Conservation (phyloP, 1,284 basidiomycete species). For the Melampsora americana region DNA sequence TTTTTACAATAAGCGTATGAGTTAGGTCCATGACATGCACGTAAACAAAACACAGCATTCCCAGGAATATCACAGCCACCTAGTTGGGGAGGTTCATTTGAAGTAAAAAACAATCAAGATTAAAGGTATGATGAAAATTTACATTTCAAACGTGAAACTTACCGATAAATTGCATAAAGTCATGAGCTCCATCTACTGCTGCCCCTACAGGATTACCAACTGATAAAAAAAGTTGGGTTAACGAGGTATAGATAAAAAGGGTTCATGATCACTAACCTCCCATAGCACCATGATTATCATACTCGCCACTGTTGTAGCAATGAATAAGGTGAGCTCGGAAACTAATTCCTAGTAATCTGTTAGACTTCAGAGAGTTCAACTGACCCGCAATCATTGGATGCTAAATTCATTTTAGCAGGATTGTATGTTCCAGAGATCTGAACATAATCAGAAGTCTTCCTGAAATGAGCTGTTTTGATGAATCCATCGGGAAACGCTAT, state of each 20-base stretch:
- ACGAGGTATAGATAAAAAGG: no score
- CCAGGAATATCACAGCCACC: conserved; percentile 52
- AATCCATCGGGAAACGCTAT: conserved; percentile 49
- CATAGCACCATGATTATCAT: conserved; percentile 46
- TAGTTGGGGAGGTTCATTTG: conserved; percentile 4
- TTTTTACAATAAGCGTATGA: conserved; percentile 50
- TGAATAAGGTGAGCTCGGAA: neutral
- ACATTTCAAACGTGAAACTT: neutral
- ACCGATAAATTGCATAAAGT: conserved; percentile 49
- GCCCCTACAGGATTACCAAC: conserved; percentile 51
- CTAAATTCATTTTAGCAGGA: conserved; percentile 50
- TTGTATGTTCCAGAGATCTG: conserved; percentile 50
- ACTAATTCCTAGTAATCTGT: no score
- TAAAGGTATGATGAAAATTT: neutral
- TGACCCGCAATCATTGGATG: conserved; percentile 49
- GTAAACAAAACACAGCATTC: conserved; percentile 48
- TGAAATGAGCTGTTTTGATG: conserved; percentile 51
- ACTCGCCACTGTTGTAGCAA: conserved; percentile 8
- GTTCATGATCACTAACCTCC: neutral
- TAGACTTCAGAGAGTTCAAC: conserved; percentile 27
- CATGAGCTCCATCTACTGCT: conserved; percentile 48
- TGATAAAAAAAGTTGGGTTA: neutral
- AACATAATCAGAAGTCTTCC: conserved; percentile 47
- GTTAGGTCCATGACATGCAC: conserved; percentile 48
- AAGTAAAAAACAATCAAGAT: neutral